These are phyloP conservation scores for Neurospora sp. DNA, from an alignment of 495 filamentous ascomycete genomes.

Conservation along the genomic window DNA sequence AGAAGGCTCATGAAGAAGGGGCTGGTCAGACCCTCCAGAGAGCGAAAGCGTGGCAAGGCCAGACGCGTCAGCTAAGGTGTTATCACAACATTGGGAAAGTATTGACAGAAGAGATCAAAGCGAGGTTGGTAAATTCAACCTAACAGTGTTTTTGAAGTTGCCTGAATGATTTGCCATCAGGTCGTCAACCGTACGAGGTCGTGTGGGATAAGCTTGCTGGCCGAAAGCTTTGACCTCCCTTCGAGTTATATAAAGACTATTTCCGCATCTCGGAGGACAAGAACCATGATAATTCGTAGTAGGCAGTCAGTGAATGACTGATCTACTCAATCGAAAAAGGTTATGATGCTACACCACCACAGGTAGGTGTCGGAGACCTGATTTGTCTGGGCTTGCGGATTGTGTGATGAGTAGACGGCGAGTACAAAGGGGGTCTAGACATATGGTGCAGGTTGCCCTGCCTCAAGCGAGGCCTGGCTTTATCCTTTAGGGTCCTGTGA, in stretches of 20 bases:
- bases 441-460: too few relatives aligned
- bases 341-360: not conserved
- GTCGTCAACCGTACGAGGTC: not conserved
- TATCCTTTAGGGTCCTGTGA: too few relatives aligned
- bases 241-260: not conserved
- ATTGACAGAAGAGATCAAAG: not conserved
- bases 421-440: too few relatives aligned
- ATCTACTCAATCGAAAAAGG: not conserved
- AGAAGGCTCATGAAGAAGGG: conserved; percentile 33
- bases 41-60: conserved; percentile 22
- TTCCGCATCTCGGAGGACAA: not conserved
- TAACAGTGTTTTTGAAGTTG: not conserved
- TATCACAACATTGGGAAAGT: not conserved
- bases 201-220: not conserved
- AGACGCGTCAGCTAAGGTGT: not conserved
- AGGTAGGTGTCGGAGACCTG: not conserved
- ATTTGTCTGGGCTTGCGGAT: too few relatives aligned
- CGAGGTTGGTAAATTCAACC: not conserved
- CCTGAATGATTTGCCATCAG: not conserved
- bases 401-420: too few relatives aligned
- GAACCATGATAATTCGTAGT: not conserved
- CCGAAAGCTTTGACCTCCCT: not conserved
- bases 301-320: not conserved
- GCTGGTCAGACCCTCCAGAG: conserved; percentile 18
- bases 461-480: too few relatives aligned